Evolutionary conservation across 306 rosid species (phyloP).

Genomic region (Vigna unguiculata): DNA sequence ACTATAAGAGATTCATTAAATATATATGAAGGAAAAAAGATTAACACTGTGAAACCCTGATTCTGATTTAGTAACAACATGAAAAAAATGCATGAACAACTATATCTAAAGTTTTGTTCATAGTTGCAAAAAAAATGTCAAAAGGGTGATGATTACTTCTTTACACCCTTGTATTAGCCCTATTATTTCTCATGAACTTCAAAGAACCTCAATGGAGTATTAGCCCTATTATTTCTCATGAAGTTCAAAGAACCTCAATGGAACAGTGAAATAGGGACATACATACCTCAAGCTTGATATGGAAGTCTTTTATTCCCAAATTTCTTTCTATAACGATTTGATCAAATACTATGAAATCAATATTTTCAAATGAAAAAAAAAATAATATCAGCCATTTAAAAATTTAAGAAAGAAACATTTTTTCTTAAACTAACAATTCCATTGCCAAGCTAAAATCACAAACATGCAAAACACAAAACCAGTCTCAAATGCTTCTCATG

Average conservation of each 20-base stretch:
- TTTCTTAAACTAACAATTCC: too few species aligned
- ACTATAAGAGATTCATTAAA: too few species aligned
- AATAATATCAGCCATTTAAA: too few species aligned
- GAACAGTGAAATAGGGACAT: slow-evolving; percentile 12
- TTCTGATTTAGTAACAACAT: neutral
- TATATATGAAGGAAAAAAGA: neutral
- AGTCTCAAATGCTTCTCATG: too few species aligned
- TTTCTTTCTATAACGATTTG: slow-evolving; percentile 6
- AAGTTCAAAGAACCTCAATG: too few species aligned
- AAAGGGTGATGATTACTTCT: neutral
- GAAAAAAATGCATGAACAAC: neutral
- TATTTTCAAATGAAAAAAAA: neutral
- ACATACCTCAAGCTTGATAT: slow-evolving; percentile 52
- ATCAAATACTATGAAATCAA: neutral
- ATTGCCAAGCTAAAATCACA: too few species aligned
- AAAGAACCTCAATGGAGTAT: neutral
- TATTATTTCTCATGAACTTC: neutral
- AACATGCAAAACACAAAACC: too few species aligned
- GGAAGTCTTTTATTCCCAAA: slow-evolving; percentile 54
- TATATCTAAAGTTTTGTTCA: neutral
- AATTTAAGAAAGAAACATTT: too few species aligned
- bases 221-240: too few species aligned
- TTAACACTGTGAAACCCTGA: neutral
- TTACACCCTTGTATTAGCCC: too few species aligned
- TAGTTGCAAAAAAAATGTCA: neutral